Evolutionary conservation across 1,284 basidiomycete species (phyloP).

Genomic region (Grifola frondosa): DNA sequence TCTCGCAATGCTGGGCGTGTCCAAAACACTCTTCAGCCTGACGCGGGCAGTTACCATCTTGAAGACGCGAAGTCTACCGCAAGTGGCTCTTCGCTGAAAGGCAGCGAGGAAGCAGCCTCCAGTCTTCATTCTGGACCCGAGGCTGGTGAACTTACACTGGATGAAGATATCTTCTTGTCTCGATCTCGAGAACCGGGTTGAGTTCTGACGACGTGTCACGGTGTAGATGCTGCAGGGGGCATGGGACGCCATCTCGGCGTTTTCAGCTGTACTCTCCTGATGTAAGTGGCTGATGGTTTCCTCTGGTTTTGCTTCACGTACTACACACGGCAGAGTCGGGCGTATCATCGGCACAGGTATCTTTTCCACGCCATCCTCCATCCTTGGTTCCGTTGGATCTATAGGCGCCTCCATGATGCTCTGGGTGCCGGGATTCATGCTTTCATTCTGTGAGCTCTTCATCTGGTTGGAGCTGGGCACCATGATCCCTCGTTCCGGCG

Average conservation of each 20-base stretch:
- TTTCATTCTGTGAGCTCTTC: constrained; percentile 59
- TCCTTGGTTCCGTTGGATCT: constrained; percentile 63
- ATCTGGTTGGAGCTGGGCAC: constrained; percentile 75
- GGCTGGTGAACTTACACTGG: too few relatives aligned
- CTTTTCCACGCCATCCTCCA: constrained; percentile 61
- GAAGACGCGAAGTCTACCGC: too few relatives aligned
- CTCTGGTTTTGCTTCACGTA: constrained; percentile 65
- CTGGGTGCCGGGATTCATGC: constrained; percentile 67
- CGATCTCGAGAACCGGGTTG: too few relatives aligned
- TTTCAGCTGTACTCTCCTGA: constrained; percentile 26
- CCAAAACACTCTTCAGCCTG: too few relatives aligned
- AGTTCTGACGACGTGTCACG: too few relatives aligned
- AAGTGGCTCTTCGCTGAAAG: too few relatives aligned
- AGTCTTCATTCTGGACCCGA: too few relatives aligned
- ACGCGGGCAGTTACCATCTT: too few relatives aligned
- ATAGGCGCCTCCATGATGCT: constrained; percentile 61
- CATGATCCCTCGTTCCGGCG: constrained; percentile 52
- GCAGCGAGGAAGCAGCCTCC: too few relatives aligned
- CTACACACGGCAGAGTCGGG: constrained; percentile 54
- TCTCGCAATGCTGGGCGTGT: too few relatives aligned
- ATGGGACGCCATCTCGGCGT: constrained; percentile 28
- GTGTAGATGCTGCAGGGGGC: constrained; percentile 26
- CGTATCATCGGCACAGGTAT: constrained; percentile 63
- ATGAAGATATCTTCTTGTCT: too few relatives aligned
- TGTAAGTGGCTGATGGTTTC: constrained; percentile 24